Evolutionary conservation across 1,284 basidiomycete species (phyloP).

Genomic region (Rhodotorula sp.): DNA sequence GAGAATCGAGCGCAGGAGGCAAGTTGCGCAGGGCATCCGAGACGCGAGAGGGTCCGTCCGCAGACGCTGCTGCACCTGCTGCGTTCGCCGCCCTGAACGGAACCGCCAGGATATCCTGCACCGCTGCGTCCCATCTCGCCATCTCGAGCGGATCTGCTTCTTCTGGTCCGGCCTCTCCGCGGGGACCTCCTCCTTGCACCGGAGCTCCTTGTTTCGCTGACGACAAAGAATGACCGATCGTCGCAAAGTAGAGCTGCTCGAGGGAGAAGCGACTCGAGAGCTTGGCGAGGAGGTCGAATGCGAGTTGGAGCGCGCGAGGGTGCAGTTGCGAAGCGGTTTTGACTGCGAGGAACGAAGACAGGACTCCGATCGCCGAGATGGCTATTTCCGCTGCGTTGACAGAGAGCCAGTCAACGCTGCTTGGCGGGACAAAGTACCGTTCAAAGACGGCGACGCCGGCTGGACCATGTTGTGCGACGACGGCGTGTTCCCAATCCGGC

Average conservation of each 20-base stretch:
- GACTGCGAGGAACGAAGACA: conserved; percentile 50
- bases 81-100: conserved; percentile 69
- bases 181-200: neutral
- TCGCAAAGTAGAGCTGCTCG: conserved; percentile 61
- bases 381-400: conserved; percentile 5
- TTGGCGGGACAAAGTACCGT: conserved; percentile 34
- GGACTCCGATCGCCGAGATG: conserved; percentile 29
- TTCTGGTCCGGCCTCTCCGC: conserved; percentile 42
- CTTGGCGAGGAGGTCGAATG: conserved; percentile 55
- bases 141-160: conserved; percentile 45
- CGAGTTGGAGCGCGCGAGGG: conserved; percentile 41
- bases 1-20: conserved; percentile 47
- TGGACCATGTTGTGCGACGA: conserved; percentile 57
- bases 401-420: neutral
- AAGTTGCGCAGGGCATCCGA: neutral
- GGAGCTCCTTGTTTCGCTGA: neutral
- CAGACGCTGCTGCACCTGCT: conserved; percentile 45
- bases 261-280: conserved; percentile 59
- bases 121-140: conserved; percentile 63
- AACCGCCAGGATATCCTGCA: conserved; percentile 61
- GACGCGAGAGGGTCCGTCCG: neutral
- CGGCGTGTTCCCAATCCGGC: conserved; percentile 63
- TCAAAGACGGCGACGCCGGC: conserved; percentile 60
- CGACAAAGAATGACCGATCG: conserved; percentile 48
- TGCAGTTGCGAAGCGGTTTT: conserved; percentile 37